phyloP scores from a whole-genome alignment of 2,329 filamentous ascomycete species.

The Cladobotryum protrusum region DNA sequence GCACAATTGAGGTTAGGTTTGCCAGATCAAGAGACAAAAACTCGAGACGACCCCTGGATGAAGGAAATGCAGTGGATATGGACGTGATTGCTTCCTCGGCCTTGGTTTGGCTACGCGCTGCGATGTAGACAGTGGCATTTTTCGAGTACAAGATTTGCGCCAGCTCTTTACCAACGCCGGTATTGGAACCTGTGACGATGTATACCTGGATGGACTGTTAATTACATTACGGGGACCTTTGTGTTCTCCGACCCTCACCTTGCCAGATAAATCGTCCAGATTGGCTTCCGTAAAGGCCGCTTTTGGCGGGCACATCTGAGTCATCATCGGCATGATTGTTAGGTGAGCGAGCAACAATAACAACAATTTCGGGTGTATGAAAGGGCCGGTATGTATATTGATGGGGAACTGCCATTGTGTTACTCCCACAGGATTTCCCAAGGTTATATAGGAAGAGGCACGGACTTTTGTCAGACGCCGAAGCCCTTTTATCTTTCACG shows the following conservation, averaged over 20 bases:
- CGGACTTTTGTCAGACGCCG: too few species aligned
- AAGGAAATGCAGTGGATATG: conserved; percentile 16
- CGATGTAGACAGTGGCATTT: conserved; percentile 49
- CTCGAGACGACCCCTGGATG: conserved; percentile 15
- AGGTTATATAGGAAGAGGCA: too few species aligned
- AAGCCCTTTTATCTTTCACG: too few species aligned
- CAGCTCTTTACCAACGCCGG: conserved; percentile 44
- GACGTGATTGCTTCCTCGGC: conserved; percentile 35
- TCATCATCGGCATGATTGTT: neutral
- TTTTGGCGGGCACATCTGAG: conserved; percentile 9
- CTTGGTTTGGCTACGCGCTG: conserved; percentile 40
- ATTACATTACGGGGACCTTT: too few species aligned
- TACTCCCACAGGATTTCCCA: too few species aligned
- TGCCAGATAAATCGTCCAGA: conserved; percentile 44
- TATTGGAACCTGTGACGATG: conserved; percentile 41
- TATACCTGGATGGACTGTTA: conserved; percentile 31
- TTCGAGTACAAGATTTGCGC: conserved; percentile 45
- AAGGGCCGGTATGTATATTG: too few species aligned
- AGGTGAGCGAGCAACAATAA: too few species aligned
- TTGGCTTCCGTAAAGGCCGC: conserved; percentile 43
- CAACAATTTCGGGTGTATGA: too few species aligned
- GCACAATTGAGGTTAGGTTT: conserved; percentile 25
- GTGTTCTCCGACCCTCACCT: conserved; percentile 38
- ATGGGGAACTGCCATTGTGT: too few species aligned
- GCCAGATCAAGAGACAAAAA: conserved; percentile 38